Evolutionary conservation across 2,329 filamentous ascomycete species (phyloP), one percentile per base, ranked within the genome.

Genomic region (Alternaria sp.): DNA sequence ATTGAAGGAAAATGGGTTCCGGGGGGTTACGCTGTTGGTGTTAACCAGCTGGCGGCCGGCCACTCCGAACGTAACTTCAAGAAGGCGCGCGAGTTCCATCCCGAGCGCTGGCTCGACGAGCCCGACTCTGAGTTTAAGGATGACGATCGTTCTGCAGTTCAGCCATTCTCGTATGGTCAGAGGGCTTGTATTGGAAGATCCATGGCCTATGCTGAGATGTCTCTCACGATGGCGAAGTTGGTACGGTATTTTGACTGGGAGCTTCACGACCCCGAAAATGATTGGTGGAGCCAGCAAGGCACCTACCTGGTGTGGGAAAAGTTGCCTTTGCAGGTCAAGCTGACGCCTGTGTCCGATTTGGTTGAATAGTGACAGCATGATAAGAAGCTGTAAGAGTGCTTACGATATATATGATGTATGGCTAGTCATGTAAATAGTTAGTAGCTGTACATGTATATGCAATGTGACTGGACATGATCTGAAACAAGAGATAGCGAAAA

Each of bases 121-220:
- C 34, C 57, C 4, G 32, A 18, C 1, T 54, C 58, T 2, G 52
- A 64, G 20, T 78, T 75, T 44, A 49, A 42, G 1, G 53, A 62
- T 1, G 78, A 80, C 36, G 67, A 72, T 6, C 66, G 63, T 7
- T 70, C 71, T 5, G 68, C 63, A 3, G 64, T 77, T 8, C 71
- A 76, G 42, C 73, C 76, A 1, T 66, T 68, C 22, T 55, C 54
- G 0, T 36, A 55, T 6, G 64, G 65, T 8, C 59, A 56, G 18
- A 47, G 61, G n/a, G 49, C 36, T 22, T 68, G 65, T 28, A 59
- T 68, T 34, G 65, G 65, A n/a, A 47, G 57, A 16, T 51, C 46
- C 20, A 18, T 34, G 16, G 42, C 46, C 34, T 36, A 48, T 36
- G 46, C 30, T 1, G 46, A 48, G 46, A 34, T 48, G 30, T 36